phyloP scores from a whole-genome alignment of 176 grass and related monocot genomes.

The Aechmea fasciata region DNA sequence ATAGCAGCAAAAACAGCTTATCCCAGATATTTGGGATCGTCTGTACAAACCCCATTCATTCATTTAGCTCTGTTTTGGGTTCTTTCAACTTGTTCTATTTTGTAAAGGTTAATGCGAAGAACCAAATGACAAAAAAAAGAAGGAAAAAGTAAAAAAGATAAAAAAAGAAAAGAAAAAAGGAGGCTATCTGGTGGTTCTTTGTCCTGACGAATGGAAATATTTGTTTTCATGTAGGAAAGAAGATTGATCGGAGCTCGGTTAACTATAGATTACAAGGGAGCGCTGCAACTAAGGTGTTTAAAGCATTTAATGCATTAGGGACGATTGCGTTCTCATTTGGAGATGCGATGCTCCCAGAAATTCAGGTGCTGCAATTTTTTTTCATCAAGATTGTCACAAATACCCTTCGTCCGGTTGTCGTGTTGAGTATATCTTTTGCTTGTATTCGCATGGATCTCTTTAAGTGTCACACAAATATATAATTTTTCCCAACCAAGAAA shows the following conservation, averaged over 20 bases:
- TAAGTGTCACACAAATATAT: neutral
- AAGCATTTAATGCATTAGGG: conserved; percentile 57
- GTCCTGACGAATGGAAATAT: neutral
- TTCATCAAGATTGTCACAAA: neutral
- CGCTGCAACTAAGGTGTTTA: conserved; percentile 38
- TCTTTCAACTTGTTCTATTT: too few relatives aligned
- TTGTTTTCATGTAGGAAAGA: conserved; percentile 35
- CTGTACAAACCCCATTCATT: too few relatives aligned
- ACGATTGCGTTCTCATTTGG: conserved; percentile 83
- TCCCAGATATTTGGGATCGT: too few relatives aligned
- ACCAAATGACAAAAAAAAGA: neutral
- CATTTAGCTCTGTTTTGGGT: too few relatives aligned
- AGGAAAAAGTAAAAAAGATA: neutral
- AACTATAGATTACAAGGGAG: conserved; percentile 46
- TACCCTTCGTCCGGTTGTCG: neutral
- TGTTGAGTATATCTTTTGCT: neutral
- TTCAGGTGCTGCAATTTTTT: conserved; percentile 31
- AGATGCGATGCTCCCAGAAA: conserved; percentile 83
- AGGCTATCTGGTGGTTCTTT: neutral
- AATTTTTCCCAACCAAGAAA: too few relatives aligned
- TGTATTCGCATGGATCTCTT: neutral
- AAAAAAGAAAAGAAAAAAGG: neutral
- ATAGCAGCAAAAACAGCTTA: too few relatives aligned
- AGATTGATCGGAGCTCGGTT: conserved; percentile 28
- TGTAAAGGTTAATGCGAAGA: too few relatives aligned